Percentiles rank a stretch among this genome's conserved stretches.
These are phyloP conservation scores for Gossypium thurberi DNA, from an alignment of 345 rosid genomes.

Conservation along the genomic window DNA sequence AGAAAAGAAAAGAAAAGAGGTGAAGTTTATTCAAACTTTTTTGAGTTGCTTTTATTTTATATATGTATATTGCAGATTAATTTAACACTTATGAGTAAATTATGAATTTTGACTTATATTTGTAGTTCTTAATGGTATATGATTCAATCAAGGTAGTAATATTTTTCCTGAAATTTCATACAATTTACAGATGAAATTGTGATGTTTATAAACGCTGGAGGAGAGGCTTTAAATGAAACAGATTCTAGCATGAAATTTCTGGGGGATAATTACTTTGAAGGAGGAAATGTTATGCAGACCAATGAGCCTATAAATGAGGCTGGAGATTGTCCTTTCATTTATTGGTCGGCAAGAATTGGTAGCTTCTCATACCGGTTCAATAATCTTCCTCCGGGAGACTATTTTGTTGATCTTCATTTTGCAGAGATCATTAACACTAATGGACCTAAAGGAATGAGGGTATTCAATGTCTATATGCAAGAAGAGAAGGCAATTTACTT, in stretches of 20 bases:
- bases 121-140: not conserved
- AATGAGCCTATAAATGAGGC: conserved; percentile 63
- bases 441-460: conserved; percentile 90
- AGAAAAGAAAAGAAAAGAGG: not conserved
- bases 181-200: conserved; percentile 45
- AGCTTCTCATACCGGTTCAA: conserved; percentile 53
- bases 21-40: not conserved
- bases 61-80: not conserved
- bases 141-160: not conserved
- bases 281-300: conserved; percentile 71
- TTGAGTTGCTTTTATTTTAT: not conserved
- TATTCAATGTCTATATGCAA: conserved; percentile 77
- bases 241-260: conserved; percentile 39
- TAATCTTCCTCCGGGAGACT: conserved; percentile 51
- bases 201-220: conserved; percentile 33
- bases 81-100: not conserved
- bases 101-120: not conserved
- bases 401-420: conserved; percentile 79
- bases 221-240: conserved; percentile 35
- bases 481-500: conserved; percentile 67
- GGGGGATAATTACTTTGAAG: conserved; percentile 39
- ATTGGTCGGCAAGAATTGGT: conserved; percentile 73
- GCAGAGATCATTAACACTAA: conserved; percentile 67
- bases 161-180: not conserved
- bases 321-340: conserved; percentile 68